Evolutionary conservation across 2,329 filamentous ascomycete genomes (phyloP), one percentile per base, ranked within the genome.

Genomic region (Paracoccidioides lutzii): DNA sequence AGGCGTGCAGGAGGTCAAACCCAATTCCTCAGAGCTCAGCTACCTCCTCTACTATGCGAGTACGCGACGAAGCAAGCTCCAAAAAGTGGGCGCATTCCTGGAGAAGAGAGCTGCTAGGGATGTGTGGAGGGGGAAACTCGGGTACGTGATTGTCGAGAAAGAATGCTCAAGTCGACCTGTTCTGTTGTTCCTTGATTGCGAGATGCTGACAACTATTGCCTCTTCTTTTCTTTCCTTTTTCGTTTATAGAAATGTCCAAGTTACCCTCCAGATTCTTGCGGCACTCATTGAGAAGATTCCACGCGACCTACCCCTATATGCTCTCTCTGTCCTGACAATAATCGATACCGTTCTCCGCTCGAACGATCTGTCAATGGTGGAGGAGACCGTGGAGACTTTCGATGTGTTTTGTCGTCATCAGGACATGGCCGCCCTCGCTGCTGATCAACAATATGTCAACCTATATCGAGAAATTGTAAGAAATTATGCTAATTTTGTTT

Each of bases 41-140:
- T 97, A 97, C 70, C 81, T 98, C 61, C 82, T 97, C 55, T 97
- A 95, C 79, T 97, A 98, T 76, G 90, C 88, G 59, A 94, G 88
- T 68, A 95, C 90, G 64, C 88, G 91, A 58, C 84, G 89, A 61
- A 91, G 88, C 73, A 98, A 97, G 78, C 83, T 97, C 64, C 88
- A 93, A 67, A 98, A 98, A 74, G 90, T 98, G 62, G 90, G 89
- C 70, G 84, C 83, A 64, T 98, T 96, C 68, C 79, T 98, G 61
- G 90, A 97, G 75, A 94, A 91, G 77, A 89, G 91, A 76, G 93
- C 89, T 28, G 87, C 87, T 59, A 85, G 83, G 66, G 93, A 98
- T 76, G 89, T 96, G 62, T 94, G 86, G 82, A 87, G 88, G 67
- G 81, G 83, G 70, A 84, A 89, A 66, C 88, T 93, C 67, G 90